Conservation (phyloP, 495 filamentous ascomycete species). For the Apiosordaria backusii region DNA sequence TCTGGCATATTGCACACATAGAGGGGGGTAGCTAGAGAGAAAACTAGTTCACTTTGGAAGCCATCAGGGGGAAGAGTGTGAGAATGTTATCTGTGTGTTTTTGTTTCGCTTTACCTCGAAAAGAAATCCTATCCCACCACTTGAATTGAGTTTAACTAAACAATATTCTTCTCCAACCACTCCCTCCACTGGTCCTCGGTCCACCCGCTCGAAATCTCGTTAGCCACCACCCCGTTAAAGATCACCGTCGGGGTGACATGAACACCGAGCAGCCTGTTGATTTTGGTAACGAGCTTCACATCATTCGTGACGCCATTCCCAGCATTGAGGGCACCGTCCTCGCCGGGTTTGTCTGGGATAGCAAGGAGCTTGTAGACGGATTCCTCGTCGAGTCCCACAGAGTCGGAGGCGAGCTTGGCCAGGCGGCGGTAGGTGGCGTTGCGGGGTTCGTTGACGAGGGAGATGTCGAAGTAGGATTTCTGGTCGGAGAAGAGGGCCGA, state of each 20-base stretch:
- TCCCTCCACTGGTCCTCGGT: slow-evolving; percentile 75
- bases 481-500: slow-evolving; percentile 67
- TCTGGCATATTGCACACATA: not conserved
- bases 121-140: not conserved
- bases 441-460: slow-evolving; percentile 72
- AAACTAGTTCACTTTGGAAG: not conserved
- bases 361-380: slow-evolving; percentile 61
- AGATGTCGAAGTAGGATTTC: slow-evolving; percentile 74
- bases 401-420: slow-evolving; percentile 58
- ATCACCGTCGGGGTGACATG: slow-evolving; percentile 89
- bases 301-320: slow-evolving; percentile 85
- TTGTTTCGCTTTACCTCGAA: too few species aligned
- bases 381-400: slow-evolving; percentile 62
- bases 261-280: slow-evolving; percentile 69
- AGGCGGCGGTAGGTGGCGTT: slow-evolving; percentile 82
- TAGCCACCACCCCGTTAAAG: slow-evolving; percentile 80
- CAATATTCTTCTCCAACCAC: slow-evolving; percentile 76
- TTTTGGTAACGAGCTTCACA: slow-evolving; percentile 79
- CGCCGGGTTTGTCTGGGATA: slow-evolving; percentile 58
- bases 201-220: slow-evolving; percentile 73
- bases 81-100: not conserved
- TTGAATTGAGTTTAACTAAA: slow-evolving; percentile 32
- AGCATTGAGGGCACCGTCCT: slow-evolving; percentile 62
- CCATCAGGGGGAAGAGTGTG: not conserved
- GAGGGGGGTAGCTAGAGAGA: not conserved